Base-by-base conservation (phyloP, 2,329 filamentous ascomycete genomes). In the Volutella citrinella region DNA sequence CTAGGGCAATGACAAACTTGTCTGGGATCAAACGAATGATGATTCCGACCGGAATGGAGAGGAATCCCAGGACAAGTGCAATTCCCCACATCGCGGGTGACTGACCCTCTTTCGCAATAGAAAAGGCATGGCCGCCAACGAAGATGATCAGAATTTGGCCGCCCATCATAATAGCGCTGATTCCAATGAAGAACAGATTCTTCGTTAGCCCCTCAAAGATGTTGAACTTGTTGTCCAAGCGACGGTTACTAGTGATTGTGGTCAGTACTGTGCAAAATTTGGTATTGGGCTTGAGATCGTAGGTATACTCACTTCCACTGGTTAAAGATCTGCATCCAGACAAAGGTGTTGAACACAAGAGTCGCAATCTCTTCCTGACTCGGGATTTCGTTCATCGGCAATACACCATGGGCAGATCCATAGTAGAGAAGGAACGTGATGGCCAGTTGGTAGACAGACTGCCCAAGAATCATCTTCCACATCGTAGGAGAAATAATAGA, bases 251-350 rank as follows among this genome's bases (percentile, higher is more conserved):
- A 41, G 5, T 23, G 21, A 19, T 22, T 45, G 33, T 35, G 30
- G 51, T 54, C 45, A 46, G 43, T 19, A 35, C 34, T 22, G 11
- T 13, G 7, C 10, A 9, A 32, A n/a, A n/a, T n/a, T n/a, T n/a
- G n/a, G n/a, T n/a, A n/a, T n/a, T n/a, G n/a, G n/a, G n/a, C n/a
- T n/a, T n/a, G n/a, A n/a, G n/a, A n/a, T n/a, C n/a, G n/a, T 12
- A 20, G 14, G 8, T 5, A 5, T 44, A 79, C 78, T 76, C 72
- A 82, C 78, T 97, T 97, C 76, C 94, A 87, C 57, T 95, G 85
- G 64, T 97, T 97, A 70, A 97, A 97, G 51, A 97, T 94, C 54
- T 97, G 91, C 90, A 97, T 96, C 91, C 91, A 97, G 33, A 96
- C 91, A 57, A 97, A 97, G 1, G 88, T 93, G 69, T 97, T 97